Evolutionary conservation across 352 stramenopile genomes (phyloP).

Genomic region (Phytophthora vignae): DNA sequence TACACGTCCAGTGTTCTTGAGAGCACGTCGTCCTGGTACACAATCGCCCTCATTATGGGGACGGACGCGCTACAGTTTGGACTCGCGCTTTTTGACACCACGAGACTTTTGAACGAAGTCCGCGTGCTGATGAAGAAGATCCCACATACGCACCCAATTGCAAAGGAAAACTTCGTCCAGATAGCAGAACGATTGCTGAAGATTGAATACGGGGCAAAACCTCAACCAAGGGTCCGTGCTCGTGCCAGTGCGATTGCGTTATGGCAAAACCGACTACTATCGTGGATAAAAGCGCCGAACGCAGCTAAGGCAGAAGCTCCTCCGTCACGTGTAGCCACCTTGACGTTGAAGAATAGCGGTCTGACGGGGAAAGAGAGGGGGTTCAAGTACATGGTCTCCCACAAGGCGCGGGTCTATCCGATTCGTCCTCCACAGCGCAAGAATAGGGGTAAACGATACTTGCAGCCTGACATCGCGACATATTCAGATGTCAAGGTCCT

Average conservation of each 20-base stretch:
- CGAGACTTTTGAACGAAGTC: neutral
- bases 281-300: neutral
- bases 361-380: neutral
- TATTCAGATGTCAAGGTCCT: neutral
- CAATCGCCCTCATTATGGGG: neutral
- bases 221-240: neutral
- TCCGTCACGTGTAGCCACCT: neutral
- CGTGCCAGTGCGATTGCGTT: neutral
- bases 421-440: neutral
- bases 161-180: neutral
- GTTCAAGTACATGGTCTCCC: neutral
- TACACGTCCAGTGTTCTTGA: neutral
- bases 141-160: neutral
- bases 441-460: neutral
- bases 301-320: neutral
- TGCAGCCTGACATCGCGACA: neutral
- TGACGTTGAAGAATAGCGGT: neutral
- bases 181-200: neutral
- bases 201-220: neutral
- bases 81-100: neutral
- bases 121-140: neutral
- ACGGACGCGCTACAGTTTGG: neutral
- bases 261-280: neutral
- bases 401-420: neutral
- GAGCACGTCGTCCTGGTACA: neutral